phyloP scores from a whole-genome alignment of 306 rosid genomes.

The Heteromeles arbutifolia region DNA sequence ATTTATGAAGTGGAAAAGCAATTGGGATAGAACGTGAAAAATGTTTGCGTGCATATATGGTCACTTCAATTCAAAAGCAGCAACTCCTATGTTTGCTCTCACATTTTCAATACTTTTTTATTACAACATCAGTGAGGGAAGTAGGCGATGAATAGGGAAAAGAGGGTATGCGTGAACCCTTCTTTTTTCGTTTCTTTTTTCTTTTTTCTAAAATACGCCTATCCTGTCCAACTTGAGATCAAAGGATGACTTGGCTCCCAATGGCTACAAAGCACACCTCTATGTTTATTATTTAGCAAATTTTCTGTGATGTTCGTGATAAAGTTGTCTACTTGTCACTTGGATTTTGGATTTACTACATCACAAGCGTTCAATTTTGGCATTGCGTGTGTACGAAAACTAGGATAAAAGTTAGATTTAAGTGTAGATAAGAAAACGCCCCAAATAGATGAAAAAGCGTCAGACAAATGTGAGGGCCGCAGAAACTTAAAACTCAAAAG shows the following conservation, averaged over 20 bases:
- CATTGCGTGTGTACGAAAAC: not conserved
- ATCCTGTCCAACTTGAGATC: not conserved
- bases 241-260: not conserved
- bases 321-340: not conserved
- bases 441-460: not conserved
- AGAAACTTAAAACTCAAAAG: not conserved
- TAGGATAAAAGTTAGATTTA: not conserved
- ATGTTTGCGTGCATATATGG: slow-evolving; percentile 3
- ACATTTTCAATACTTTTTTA: not conserved
- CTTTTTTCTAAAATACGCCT: not conserved
- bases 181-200: not conserved
- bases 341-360: not conserved
- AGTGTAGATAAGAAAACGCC: not conserved
- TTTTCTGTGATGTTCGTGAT: not conserved
- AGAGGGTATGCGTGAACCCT: slow-evolving; percentile 18
- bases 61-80: not conserved
- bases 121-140: slow-evolving; percentile 7
- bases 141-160: slow-evolving; percentile 24
- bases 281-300: not conserved
- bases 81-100: not conserved
- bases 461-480: not conserved
- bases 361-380: not conserved
- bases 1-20: not conserved
- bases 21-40: slow-evolving; percentile 3
- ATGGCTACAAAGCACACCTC: slow-evolving; percentile 1